Base-by-base conservation (phyloP, 2,329 filamentous ascomycete genomes). In the Emmonsiellopsis sp. region DNA sequence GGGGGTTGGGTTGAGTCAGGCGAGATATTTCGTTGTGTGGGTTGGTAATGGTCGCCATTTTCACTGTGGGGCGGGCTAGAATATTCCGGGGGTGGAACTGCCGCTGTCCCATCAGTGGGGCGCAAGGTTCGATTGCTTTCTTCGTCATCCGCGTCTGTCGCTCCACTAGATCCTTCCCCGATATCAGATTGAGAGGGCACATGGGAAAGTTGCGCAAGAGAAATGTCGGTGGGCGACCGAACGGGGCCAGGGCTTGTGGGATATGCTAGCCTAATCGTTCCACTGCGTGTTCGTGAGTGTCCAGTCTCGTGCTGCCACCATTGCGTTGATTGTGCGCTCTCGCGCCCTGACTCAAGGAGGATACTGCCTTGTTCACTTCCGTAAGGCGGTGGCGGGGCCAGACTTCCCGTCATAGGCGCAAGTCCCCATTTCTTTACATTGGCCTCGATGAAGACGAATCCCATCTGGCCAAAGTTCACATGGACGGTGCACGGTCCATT, bases 401-500 rank as follows among this genome's bases (percentile, higher is more conserved):
- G 78, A 64, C 89, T 95, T 55, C 93, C 93, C 1, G 89, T 96
- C 80, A 94, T 94, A 5, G 93, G 93, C 47, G 93, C 93, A 53
- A 98, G 76, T 2, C 93, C 93, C 93, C 93, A 98, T 77, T 97
- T 98, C 82, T 98, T 98, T 56, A 98, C 93, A 64, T 98, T 98
- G 57, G 92, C 93, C 72, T 98, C 93, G 62, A 98, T 97, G 66
- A 97, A 98, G 48, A 98, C 93, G 66, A 97, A 98, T 36, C 93
- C 93, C 65, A 93, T 88, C 68, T 98, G 93, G 6, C 93, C 93
- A 68, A 98, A 94, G 69, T 98, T 98, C 66, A 97, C 93, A 67
- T 98, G 92, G 1, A 98, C 82, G 34, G 85, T 85, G 63, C 88
- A 91, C 13, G 93, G 93, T 0, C 93, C 93, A 65, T 93, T 96